Percentiles rank a stretch among this genome's conserved stretches.
phyloP scores from a whole-genome alignment of 306 rosid genomes.

The Cicer bijugum region DNA sequence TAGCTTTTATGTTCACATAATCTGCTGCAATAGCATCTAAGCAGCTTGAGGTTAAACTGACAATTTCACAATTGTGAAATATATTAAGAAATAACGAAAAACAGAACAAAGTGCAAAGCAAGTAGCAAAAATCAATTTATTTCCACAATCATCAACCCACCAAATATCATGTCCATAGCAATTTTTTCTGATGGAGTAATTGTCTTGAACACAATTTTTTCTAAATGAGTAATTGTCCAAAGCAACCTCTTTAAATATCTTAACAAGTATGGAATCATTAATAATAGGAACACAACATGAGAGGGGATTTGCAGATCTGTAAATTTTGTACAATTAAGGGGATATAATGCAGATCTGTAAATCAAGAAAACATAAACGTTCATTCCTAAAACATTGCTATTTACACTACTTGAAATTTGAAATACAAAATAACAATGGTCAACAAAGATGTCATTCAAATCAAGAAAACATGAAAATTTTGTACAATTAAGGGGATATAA shows the following conservation, averaged over 20 bases:
- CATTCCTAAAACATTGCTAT: background rate
- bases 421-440: background rate
- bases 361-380: background rate
- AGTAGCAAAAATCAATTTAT: background rate
- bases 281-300: background rate
- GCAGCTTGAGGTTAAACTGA: slow-evolving; percentile 19
- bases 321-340: background rate
- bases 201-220: too few species aligned
- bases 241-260: background rate
- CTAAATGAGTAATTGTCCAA: background rate
- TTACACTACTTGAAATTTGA: background rate
- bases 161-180: background rate
- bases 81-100: slow-evolving; percentile 13
- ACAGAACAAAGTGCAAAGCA: slow-evolving; percentile 1
- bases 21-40: slow-evolving; percentile 35
- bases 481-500: background rate
- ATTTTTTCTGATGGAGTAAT: too few species aligned
- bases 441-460: slow-evolving; percentile 23
- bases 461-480: background rate
- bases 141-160: background rate
- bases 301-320: too few species aligned
- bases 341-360: background rate
- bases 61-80: background rate
- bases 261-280: background rate
- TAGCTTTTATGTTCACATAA: slow-evolving; percentile 18